Percentiles rank a stretch among this genome's conserved stretches.
phyloP scores from a whole-genome alignment of 2,329 filamentous ascomycete genomes.

The Ascochyta pisi region DNA sequence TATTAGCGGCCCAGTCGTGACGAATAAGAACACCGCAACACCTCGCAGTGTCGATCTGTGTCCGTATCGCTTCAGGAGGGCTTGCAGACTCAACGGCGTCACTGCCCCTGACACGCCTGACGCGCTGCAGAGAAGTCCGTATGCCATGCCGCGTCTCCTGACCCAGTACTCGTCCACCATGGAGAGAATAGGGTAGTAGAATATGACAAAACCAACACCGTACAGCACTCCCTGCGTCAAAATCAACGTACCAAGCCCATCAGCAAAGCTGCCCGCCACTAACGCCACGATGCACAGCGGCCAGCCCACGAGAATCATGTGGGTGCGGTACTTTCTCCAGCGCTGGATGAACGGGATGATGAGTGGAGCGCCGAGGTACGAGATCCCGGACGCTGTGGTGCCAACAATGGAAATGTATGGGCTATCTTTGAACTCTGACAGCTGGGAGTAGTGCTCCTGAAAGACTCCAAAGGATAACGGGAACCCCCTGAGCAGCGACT shows the following conservation, averaged over 20 bases:
- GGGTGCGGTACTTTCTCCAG: conserved; percentile 38
- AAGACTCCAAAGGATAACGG: conserved; percentile 35
- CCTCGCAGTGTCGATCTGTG: conserved; percentile 51
- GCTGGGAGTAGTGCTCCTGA: conserved; percentile 27
- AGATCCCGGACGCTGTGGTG: conserved; percentile 44
- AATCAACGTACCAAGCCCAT: conserved; percentile 38
- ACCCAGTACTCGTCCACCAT: conserved; percentile 61
- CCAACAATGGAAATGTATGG: conserved; percentile 28
- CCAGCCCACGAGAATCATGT: conserved; percentile 41
- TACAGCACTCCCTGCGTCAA: conserved; percentile 49
- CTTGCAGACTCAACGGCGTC: conserved; percentile 51
- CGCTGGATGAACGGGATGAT: conserved; percentile 41
- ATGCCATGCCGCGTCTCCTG: conserved; percentile 57
- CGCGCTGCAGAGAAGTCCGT: conserved; percentile 54
- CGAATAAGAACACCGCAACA: conserved; percentile 44
- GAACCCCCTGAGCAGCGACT: conserved; percentile 53
- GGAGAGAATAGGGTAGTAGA: conserved; percentile 56
- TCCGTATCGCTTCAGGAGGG: conserved; percentile 47
- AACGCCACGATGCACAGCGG: conserved; percentile 39
- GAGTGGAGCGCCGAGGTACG: conserved; percentile 53
- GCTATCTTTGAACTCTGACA: conserved; percentile 17
- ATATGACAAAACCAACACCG: conserved; percentile 54
- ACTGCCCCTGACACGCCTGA: conserved; percentile 53
- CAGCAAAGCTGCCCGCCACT: conserved; percentile 44
- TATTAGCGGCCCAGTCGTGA: conserved; percentile 40